Conservation (phyloP, 306 rosid genomes). For the Parietaria judaica region DNA sequence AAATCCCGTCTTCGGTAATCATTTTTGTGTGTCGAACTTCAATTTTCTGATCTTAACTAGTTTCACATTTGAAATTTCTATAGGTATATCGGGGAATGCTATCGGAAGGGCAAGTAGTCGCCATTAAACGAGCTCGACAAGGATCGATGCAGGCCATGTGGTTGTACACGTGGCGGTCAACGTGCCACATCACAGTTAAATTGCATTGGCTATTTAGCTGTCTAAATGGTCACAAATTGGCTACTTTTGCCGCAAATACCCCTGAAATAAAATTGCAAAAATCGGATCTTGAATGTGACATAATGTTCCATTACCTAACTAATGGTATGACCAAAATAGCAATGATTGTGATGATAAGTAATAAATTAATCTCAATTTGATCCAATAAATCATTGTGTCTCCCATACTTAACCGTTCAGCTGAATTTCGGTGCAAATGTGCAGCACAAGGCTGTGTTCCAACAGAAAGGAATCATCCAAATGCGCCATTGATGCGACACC, state of each 20-base stretch:
- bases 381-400: constrained; percentile 29
- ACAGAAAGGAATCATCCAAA: background rate
- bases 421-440: background rate
- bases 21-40: background rate
- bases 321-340: no score
- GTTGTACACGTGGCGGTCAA: no score
- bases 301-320: no score
- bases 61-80: no score
- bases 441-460: constrained; percentile 14
- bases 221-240: no score
- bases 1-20: background rate
- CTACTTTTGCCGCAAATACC: no score
- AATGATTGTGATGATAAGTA: background rate
- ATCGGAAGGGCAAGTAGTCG: constrained; percentile 65
- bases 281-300: no score
- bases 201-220: no score
- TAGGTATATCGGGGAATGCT: constrained; percentile 79
- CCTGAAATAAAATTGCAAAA: no score
- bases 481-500: no score
- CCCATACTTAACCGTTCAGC: constrained; percentile 27
- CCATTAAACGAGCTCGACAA: constrained; percentile 90
- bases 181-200: no score
- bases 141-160: constrained; percentile 80
- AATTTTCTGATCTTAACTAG: background rate
- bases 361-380: background rate